A percentile compares a stretch with the other conserved stretches of the same genome.
Evolutionary conservation across 2,329 filamentous ascomycete species (phyloP).

Genomic region (Verticillium longisporum): DNA sequence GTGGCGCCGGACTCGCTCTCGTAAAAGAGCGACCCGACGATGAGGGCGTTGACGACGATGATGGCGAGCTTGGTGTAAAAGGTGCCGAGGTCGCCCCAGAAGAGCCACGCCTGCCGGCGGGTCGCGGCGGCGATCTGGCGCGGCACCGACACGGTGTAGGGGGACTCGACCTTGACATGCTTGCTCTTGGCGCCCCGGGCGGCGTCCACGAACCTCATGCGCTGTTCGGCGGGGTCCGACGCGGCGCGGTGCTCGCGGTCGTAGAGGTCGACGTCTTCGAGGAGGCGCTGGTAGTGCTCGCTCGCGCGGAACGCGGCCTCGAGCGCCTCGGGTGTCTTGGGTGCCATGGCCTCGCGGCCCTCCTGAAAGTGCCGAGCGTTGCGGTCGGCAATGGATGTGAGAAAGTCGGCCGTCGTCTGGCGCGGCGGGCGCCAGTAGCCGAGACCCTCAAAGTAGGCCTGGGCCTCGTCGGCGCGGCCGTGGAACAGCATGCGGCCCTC

Average conservation of each 20-base stretch:
- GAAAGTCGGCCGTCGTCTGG: conserved; percentile 57
- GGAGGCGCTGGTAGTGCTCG: conserved; percentile 47
- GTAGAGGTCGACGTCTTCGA: conserved; percentile 45
- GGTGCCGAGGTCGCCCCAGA: conserved; percentile 67
- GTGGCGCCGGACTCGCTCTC: conserved; percentile 33
- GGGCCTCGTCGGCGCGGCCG: conserved; percentile 59
- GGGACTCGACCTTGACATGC: conserved; percentile 60
- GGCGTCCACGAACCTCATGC: conserved; percentile 54
- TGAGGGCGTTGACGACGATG: conserved; percentile 64
- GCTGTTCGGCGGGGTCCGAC: conserved; percentile 22
- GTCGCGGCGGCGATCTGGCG: conserved; percentile 65
- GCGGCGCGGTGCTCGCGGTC: conserved; percentile 17
- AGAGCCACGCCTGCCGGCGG: conserved; percentile 70
- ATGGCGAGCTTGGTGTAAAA: conserved; percentile 76
- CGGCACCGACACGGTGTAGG: conserved; percentile 69
- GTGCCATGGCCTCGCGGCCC: conserved; percentile 51
- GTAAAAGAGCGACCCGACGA: conserved; percentile 75
- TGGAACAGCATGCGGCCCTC: conserved; percentile 70
- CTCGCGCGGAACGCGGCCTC: conserved; percentile 51
- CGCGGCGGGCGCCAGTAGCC: conserved; percentile 51
- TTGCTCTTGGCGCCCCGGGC: conserved; percentile 63
- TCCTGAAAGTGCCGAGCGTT: conserved; percentile 56
- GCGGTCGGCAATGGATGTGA: conserved; percentile 62
- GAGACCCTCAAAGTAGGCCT: conserved; percentile 67
- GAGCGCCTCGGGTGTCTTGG: conserved; percentile 57